Evolutionary conservation across 2,329 filamentous ascomycete genomes (phyloP), one percentile per base, ranked within the genome.

Genomic region (Xylariaceae sp.): DNA sequence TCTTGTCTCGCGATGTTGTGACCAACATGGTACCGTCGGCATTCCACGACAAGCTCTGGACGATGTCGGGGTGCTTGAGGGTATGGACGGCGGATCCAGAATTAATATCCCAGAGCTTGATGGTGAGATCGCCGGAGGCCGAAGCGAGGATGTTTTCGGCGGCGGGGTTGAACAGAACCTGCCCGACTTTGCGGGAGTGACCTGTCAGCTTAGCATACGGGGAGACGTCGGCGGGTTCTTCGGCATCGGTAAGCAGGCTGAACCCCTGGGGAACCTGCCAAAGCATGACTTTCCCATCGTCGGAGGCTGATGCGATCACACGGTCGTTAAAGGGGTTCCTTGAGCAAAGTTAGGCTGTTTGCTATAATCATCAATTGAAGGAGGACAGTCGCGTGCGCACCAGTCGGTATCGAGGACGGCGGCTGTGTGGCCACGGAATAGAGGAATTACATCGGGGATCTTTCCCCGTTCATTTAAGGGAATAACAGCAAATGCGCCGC

Each of bases 251-350:
- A 73, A 92, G 84, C 61, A 97, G 81, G 2, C 88, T 88, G 74
- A 97, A 97, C 74, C 84, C 84, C 67, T 95, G 81, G 8, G 94
- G 94, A 47, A 99, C 93, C 78, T 92, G 84, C 93, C 94, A 99
- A 71, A 99, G 82, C 73, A 96, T 96, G 69, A 97, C 88, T 82
- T 96, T 97, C 74, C 89, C 93, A 76, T 99, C 94, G 73, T 99
- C 94, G 55, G 93, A 96, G 60, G 89, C 92, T 53, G 94, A 99
- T 15, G 93, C 91, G 71, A 99, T 87, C 69, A 99, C 77, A 62
- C 85, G 87, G 75, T 99, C 93, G 78, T 99, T 92, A 80, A 97
- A 97, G 18, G 94, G 94, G 75, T 92, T 93, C 91, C 90, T 94
- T 71, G 61, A 73, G 65, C 48, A 60, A 56, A 47, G 67, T 73